These are phyloP conservation scores for Pisolithus albus DNA, from an alignment of 768 basidiomycete species.

Conservation along the genomic window DNA sequence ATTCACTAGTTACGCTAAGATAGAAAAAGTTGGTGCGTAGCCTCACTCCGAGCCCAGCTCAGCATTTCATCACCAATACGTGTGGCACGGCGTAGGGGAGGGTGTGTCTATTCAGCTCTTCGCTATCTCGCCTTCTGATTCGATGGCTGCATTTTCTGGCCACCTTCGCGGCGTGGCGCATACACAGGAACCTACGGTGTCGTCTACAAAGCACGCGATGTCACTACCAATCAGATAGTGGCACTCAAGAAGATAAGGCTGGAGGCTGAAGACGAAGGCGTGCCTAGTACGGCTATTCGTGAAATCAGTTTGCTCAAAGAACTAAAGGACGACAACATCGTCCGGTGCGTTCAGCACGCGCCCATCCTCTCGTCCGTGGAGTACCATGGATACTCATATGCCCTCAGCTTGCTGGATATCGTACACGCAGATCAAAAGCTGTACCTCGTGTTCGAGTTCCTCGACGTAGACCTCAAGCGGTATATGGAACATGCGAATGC, in stretches of 20 bases:
- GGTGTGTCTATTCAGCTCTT: conserved; percentile 21
- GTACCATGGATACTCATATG: conserved; percentile 6
- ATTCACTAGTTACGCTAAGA: conserved; percentile 82
- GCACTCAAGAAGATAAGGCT: conserved; percentile 98
- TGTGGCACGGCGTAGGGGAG: conserved; percentile 33
- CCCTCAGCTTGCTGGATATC: conserved; percentile 80
- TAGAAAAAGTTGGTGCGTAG: conserved; percentile 94
- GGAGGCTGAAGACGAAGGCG: conserved; percentile 98
- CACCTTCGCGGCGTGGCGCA: conserved; percentile 7
- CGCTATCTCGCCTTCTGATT: conserved; percentile 5
- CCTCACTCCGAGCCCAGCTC: conserved; percentile 7
- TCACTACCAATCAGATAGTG: conserved; percentile 72
- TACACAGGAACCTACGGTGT: conserved; percentile 91
- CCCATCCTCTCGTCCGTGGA: neutral
- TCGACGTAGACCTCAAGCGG: conserved; percentile 93
- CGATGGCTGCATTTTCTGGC: neutral
- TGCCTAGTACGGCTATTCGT: conserved; percentile 95
- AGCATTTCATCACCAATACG: conserved; percentile 10
- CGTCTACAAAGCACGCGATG: conserved; percentile 93
- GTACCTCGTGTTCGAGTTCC: conserved; percentile 96
- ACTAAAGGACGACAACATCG: conserved; percentile 92
- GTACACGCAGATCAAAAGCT: conserved; percentile 96
- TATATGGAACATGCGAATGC: conserved; percentile 90
- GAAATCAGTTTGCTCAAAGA: conserved; percentile 98
- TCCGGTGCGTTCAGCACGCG: conserved; percentile 49